Evolutionary conservation across 1,284 basidiomycete genomes (phyloP).

Genomic region (Ustilago lituana): DNA sequence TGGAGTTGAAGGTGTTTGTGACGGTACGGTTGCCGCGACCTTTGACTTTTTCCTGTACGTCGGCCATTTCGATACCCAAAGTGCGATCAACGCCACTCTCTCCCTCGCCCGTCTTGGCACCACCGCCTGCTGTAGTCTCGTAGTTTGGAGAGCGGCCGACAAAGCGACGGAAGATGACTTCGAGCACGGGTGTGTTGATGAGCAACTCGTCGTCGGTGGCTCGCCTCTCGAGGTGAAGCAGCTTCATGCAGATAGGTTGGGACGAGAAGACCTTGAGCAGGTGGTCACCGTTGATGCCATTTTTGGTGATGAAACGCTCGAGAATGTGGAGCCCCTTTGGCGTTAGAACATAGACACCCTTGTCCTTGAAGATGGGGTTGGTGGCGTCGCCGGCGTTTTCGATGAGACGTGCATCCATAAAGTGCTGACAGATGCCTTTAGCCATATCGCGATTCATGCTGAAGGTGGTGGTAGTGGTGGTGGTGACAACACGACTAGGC

Average conservation of each 20-base stretch:
- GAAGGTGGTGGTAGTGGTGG: conserved; percentile 98
- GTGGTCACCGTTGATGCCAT: conserved; percentile 92
- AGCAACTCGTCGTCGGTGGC: conserved; percentile 96
- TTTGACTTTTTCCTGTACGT: conserved; percentile 74
- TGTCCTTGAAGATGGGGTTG: conserved; percentile 92
- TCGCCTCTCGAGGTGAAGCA: conserved; percentile 93
- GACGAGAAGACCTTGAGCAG: conserved; percentile 87
- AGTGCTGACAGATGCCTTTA: conserved; percentile 98
- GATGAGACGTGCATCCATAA: conserved; percentile 97
- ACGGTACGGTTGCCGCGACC: conserved; percentile 79
- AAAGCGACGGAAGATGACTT: conserved; percentile 93
- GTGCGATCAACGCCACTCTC: conserved; percentile 68
- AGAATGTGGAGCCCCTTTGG: conserved; percentile 98
- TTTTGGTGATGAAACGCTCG: conserved; percentile 98
- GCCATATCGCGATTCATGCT: conserved; percentile 99
- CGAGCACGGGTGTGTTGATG: conserved; percentile 90
- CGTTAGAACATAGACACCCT: conserved; percentile 93
- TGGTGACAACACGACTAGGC: conserved; percentile 94
- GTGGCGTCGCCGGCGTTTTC: conserved; percentile 92
- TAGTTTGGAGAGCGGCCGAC: conserved; percentile 74
- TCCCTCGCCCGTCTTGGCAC: conserved; percentile 4
- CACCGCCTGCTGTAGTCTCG: conserved; percentile 1
- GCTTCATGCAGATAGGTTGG: conserved; percentile 97
- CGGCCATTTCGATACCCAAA: conserved; percentile 70
- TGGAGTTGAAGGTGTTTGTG: conserved; percentile 86